A percentile compares a stretch with the other conserved stretches of the same genome.
Conservation (phyloP, 2,329 filamentous ascomycete species). For the Diaporthe aspalathi region DNA sequence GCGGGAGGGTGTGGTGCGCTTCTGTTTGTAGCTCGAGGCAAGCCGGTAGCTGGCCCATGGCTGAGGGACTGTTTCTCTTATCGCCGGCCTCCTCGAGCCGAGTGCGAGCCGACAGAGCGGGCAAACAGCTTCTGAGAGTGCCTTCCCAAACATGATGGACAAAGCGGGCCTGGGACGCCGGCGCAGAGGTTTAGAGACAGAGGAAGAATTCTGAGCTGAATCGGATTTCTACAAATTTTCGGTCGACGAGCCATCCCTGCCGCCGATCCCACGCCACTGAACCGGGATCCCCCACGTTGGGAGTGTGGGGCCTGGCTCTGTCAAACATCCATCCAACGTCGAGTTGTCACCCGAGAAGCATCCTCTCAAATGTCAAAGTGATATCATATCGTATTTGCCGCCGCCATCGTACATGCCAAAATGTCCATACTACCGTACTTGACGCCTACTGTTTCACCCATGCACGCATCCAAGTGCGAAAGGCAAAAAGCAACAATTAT, state of each 20-base stretch:
- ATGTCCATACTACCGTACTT: conserved; percentile 11
- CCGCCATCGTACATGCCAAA: conserved; percentile 26
- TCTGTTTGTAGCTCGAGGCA: conserved; percentile 48
- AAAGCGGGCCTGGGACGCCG: not conserved
- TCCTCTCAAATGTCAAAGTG: not conserved
- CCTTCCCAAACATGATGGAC: conserved; percentile 35
- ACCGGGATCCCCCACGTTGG: not conserved
- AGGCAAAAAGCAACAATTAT: not conserved
- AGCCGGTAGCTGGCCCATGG: conserved; percentile 52
- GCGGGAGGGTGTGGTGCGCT: conserved; percentile 59
- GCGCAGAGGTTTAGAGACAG: not conserved
- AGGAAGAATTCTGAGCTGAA: not conserved
- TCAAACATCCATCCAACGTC: not conserved
- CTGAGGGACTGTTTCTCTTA: conserved; percentile 39
- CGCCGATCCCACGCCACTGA: not conserved
- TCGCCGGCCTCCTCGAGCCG: conserved; percentile 21
- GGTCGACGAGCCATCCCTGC: conserved; percentile 7
- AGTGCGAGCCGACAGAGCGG: conserved; percentile 33
- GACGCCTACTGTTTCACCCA: not conserved
- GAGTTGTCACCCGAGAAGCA: not conserved
- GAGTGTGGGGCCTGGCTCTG: not conserved
- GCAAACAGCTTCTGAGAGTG: conserved; percentile 35
- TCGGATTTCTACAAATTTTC: conserved; percentile 30
- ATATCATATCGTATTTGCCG: not conserved
- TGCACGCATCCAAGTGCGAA: not conserved